Conservation (phyloP, 2,329 filamentous ascomycete species). For the Fusarium palustre region DNA sequence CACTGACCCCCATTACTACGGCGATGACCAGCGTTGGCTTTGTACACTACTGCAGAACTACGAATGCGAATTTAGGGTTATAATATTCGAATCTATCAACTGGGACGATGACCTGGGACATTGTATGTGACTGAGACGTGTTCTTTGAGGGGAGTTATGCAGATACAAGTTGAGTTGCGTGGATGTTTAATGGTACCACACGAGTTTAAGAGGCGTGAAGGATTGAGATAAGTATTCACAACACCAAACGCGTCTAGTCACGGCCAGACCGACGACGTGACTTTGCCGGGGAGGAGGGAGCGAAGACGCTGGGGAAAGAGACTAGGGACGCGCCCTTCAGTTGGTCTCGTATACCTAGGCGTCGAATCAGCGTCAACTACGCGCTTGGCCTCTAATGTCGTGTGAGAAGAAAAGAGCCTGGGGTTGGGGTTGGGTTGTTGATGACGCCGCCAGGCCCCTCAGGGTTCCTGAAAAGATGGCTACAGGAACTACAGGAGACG, state of each 20-base stretch:
- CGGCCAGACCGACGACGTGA: slow-evolving; percentile 12
- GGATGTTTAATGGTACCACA: slow-evolving; percentile 46
- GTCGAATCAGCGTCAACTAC: slow-evolving; percentile 39
- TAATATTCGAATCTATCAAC: slow-evolving; percentile 43
- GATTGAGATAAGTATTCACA: slow-evolving; percentile 33
- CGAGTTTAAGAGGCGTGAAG: slow-evolving; percentile 45
- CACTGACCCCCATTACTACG: slow-evolving; percentile 30
- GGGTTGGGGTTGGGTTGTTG: slow-evolving; percentile 28
- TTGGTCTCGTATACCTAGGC: slow-evolving; percentile 32
- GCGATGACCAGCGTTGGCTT: slow-evolving; percentile 40
- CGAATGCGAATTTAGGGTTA: slow-evolving; percentile 46
- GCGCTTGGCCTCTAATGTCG: slow-evolving; percentile 30
- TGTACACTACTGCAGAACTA: slow-evolving; percentile 51
- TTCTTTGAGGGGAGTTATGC: slow-evolving; percentile 47
- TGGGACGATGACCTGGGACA: slow-evolving; percentile 24
- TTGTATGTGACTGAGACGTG: slow-evolving; percentile 42
- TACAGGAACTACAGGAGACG: background rate
- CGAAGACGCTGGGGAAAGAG: slow-evolving; percentile 21
- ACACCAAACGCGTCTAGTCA: slow-evolving; percentile 35
- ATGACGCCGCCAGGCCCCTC: slow-evolving; percentile 42
- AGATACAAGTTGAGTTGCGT: slow-evolving; percentile 49
- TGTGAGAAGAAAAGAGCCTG: slow-evolving; percentile 31
- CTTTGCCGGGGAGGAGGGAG: slow-evolving; percentile 12
- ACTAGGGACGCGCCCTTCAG: slow-evolving; percentile 31
- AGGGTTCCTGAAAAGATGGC: background rate